Evolutionary conservation across 306 rosid species (phyloP).

Genomic region (Vigna radiata): DNA sequence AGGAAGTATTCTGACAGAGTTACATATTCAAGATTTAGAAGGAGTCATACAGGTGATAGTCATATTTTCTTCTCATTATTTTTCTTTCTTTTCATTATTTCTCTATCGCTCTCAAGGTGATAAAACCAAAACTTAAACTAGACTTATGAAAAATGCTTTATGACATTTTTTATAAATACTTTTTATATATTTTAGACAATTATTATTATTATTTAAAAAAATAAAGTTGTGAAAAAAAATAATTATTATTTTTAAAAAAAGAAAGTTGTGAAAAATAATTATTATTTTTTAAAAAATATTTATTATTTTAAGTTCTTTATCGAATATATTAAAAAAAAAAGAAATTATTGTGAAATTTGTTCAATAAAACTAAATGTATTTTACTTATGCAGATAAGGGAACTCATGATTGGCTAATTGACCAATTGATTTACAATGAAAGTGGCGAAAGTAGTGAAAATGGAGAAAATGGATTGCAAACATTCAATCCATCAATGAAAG

Average conservation of each 20-base stretch:
- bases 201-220: background rate
- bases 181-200: background rate
- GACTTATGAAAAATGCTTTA: background rate
- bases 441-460: background rate
- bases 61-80: background rate
- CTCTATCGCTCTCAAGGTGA: background rate
- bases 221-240: too few species aligned
- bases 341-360: slow-evolving; percentile 18
- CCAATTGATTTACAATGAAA: slow-evolving; percentile 48
- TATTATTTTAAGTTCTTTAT: background rate
- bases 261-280: too few species aligned
- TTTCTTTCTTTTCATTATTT: background rate
- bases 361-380: slow-evolving; percentile 21
- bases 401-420: slow-evolving; percentile 67
- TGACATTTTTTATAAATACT: background rate
- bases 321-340: background rate
- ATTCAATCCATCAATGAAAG: slow-evolving; percentile 30
- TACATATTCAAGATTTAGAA: slow-evolving; percentile 51
- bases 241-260: too few species aligned
- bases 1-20: slow-evolving; percentile 49
- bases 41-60: slow-evolving; percentile 50
- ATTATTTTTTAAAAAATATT: too few species aligned
- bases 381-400: slow-evolving; percentile 64
- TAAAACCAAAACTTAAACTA: background rate
- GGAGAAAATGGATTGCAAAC: background rate